These are phyloP conservation scores for Aspergillus nidulans DNA, from an alignment of 495 filamentous ascomycete genomes.

Conservation along the genomic window DNA sequence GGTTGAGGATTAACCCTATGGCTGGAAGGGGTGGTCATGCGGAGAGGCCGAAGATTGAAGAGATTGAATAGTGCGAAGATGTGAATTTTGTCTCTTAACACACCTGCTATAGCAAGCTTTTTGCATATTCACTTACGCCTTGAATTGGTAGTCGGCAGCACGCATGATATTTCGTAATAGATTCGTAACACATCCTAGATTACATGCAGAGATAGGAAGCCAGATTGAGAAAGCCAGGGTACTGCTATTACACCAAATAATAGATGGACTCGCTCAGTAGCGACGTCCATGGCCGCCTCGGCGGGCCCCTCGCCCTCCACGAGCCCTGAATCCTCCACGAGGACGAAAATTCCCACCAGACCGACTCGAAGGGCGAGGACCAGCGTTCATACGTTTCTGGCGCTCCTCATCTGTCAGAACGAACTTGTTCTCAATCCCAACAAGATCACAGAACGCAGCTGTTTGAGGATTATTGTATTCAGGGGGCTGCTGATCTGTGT, in stretches of 20 bases:
- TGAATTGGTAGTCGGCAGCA: background rate
- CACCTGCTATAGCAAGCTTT: too few relatives aligned
- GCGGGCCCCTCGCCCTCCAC: constrained; percentile 15
- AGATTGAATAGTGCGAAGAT: constrained; percentile 54
- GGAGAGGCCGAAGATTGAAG: constrained; percentile 44
- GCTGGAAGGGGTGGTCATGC: constrained; percentile 23
- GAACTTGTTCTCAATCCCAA: constrained; percentile 77
- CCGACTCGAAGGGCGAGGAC: constrained; percentile 24
- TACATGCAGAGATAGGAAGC: background rate
- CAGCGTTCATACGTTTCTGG: constrained; percentile 39
- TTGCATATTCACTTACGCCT: background rate
- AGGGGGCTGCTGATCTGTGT: constrained; percentile 47
- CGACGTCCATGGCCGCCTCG: constrained; percentile 18
- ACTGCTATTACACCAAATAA: background rate
- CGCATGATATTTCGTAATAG: background rate
- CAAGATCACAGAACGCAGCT: constrained; percentile 64
- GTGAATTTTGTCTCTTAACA: too few relatives aligned
- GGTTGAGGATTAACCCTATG: constrained; percentile 33
- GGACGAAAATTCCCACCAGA: constrained; percentile 10
- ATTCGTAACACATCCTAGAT: background rate
- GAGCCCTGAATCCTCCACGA: constrained; percentile 18
- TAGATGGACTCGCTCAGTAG: too few relatives aligned
- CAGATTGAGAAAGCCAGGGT: background rate
- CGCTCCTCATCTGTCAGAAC: constrained; percentile 64
- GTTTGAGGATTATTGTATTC: constrained; percentile 88